Conservation (phyloP, 192 early-diverging fungal species). For the Coemansia sp. region DNA sequence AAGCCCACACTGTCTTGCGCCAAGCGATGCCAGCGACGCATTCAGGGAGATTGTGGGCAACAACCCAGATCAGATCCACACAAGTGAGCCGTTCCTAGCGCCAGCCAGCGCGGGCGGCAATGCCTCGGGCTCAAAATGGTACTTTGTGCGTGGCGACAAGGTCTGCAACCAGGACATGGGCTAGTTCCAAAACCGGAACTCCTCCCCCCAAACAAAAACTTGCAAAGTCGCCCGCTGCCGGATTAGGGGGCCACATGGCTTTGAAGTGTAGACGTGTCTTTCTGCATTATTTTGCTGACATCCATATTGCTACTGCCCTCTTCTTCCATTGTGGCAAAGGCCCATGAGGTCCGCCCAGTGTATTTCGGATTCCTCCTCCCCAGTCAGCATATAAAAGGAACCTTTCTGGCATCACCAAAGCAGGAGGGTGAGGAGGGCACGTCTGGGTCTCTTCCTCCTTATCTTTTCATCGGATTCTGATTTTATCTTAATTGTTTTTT, state of each 20-base stretch:
- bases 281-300: too few species aligned
- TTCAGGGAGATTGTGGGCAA: constrained; percentile 21
- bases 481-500: neutral
- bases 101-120: neutral
- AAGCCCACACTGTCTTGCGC: constrained; percentile 22
- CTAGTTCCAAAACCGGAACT: neutral
- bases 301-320: too few species aligned
- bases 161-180: neutral
- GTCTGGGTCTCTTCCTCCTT: neutral
- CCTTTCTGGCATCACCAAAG: neutral
- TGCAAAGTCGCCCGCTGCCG: too few species aligned
- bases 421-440: too few species aligned
- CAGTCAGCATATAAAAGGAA: constrained; percentile 7
- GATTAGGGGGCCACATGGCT: too few species aligned
- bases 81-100: neutral
- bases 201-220: constrained; percentile 5
- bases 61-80: constrained; percentile 13
- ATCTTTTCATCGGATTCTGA: neutral
- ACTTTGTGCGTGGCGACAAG: constrained; percentile 22
- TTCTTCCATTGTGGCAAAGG: too few species aligned
- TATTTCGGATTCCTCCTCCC: neutral
- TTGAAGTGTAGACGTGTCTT: too few species aligned
- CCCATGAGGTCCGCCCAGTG: too few species aligned
- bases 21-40: constrained; percentile 15
- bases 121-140: constrained; percentile 15